Conservation (phyloP, 2,329 filamentous ascomycete genomes). For the Exophiala alcalophila region DNA sequence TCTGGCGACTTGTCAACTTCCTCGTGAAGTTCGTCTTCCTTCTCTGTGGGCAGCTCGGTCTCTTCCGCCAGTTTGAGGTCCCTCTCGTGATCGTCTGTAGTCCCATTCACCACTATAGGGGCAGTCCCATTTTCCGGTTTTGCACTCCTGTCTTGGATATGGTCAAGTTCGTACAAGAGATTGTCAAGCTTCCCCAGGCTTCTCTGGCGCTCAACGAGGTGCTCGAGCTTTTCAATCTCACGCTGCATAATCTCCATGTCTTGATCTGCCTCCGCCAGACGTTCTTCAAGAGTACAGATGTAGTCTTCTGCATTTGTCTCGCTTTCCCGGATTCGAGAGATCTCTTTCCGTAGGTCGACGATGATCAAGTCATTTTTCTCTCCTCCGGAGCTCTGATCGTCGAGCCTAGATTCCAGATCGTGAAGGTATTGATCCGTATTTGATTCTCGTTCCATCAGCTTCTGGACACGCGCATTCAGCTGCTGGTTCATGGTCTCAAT, state of each 20-base stretch:
- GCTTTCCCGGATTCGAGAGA: slow-evolving; percentile 81
- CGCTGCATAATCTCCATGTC: slow-evolving; percentile 96
- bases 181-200: slow-evolving; percentile 94
- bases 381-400: slow-evolving; percentile 85
- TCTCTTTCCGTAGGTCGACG: slow-evolving; percentile 83
- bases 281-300: slow-evolving; percentile 93
- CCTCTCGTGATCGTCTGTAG: slow-evolving; percentile 41
- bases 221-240: slow-evolving; percentile 88
- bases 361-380: slow-evolving; percentile 88
- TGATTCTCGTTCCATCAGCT: slow-evolving; percentile 83
- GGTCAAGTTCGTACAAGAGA: slow-evolving; percentile 83
- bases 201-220: slow-evolving; percentile 90
- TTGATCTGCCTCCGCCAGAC: slow-evolving; percentile 91
- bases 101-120: slow-evolving; percentile 33
- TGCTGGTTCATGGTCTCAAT: slow-evolving; percentile 89
- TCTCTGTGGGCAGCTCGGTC: slow-evolving; percentile 38
- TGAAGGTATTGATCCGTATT: slow-evolving; percentile 92
- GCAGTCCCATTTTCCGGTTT: slow-evolving; percentile 39
- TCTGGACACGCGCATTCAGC: slow-evolving; percentile 84
- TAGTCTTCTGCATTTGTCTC: slow-evolving; percentile 92
- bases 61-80: slow-evolving; percentile 45
- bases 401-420: slow-evolving; percentile 84
- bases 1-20: slow-evolving; percentile 25
- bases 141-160: slow-evolving; percentile 60
- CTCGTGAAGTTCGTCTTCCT: slow-evolving; percentile 30